Evolutionary conservation across 2,329 filamentous ascomycete species (phyloP), one percentile per base, ranked within the genome.

Genomic region (Colletotrichum navitas): DNA sequence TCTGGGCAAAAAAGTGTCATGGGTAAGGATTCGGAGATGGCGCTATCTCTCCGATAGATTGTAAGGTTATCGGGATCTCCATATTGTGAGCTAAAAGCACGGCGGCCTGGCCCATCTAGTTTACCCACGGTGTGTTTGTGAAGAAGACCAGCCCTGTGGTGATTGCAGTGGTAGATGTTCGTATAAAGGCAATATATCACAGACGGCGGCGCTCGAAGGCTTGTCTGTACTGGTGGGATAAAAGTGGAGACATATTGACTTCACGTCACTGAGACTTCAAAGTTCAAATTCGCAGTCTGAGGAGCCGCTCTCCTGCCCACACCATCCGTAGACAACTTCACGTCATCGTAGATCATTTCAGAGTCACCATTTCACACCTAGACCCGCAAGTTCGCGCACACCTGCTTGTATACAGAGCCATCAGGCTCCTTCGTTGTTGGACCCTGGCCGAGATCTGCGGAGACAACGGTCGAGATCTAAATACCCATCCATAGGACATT

Each of bases 291-390:
- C 47, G 18, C 47, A 36, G 59, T 26, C 14, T 49, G 43, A 62
- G 43, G 32, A 47, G 21, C 58, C 41, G 26, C 6, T 12, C n/a
- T 45, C 59, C 43, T 24, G 36, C 21, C 43, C 45, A 36, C 34
- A 68, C 64, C 34, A 68, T 58, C 60, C 54, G 52, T 47, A 68
- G 65, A 63, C 68, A 34, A 71, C 68, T 64, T 68, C 68, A 68
- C 59, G n/a, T 68, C 39, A 21, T 63, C 34, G 18, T 24, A 52
- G 10, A 45, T 16, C 47, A 8, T 32, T 5, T 32, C 47, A 51
- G 26, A 43, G 41, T 7, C 24, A 24, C 24, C 41, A 61, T 49
- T n/a, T 55, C 39, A 55, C 39, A n/a, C 26, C 5, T 16, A 21
- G 18, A 41, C 10, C 39, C 18, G 12, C 8, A n/a, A 24, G 10